Evolutionary conservation across 2,329 filamentous ascomycete species (phyloP).

Genomic region (Stachybotrys chlorohalonatus): DNA sequence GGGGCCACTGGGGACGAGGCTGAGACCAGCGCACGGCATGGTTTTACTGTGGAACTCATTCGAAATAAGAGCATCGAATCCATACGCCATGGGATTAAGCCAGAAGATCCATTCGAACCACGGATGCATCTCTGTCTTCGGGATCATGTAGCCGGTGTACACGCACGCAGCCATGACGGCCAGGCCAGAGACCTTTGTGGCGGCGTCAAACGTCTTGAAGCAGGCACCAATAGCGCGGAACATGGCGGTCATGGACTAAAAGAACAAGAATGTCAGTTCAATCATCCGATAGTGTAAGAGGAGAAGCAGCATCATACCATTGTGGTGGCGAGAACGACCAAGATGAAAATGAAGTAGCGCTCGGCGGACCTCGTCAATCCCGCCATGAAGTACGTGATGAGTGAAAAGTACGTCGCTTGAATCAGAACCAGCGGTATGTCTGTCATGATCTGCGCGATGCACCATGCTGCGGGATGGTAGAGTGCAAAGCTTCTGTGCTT

Average conservation of each 20-base stretch:
- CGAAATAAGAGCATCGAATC: constrained; percentile 57
- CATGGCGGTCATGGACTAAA: constrained; percentile 45
- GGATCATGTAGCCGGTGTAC: constrained; percentile 57
- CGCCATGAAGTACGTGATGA: constrained; percentile 57
- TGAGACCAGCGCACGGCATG: constrained; percentile 38
- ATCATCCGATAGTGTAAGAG: too few relatives aligned
- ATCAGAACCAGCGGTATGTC: constrained; percentile 48
- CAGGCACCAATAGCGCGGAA: constrained; percentile 48
- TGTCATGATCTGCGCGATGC: constrained; percentile 46
- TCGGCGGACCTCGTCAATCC: constrained; percentile 40
- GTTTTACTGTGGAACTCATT: constrained; percentile 60
- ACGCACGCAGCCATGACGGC: constrained; percentile 43
- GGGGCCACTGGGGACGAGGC: constrained; percentile 41
- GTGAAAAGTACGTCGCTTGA: constrained; percentile 47
- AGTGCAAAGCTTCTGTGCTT: constrained; percentile 51
- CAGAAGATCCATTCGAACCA: constrained; percentile 57
- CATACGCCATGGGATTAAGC: constrained; percentile 61
- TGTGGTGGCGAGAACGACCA: constrained; percentile 38
- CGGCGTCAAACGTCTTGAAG: constrained; percentile 47
- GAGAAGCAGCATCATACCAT: constrained; percentile 28
- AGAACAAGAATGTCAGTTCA: too few relatives aligned
- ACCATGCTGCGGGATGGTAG: constrained; percentile 49
- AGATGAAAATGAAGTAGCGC: constrained; percentile 55
- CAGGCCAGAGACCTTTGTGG: constrained; percentile 47
- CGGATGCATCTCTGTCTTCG: constrained; percentile 50